A percentile compares a stretch with the other conserved stretches of the same genome.
Evolutionary conservation across 164 flowering plant species (phyloP).

Genomic region (Tetracentron sinense): DNA sequence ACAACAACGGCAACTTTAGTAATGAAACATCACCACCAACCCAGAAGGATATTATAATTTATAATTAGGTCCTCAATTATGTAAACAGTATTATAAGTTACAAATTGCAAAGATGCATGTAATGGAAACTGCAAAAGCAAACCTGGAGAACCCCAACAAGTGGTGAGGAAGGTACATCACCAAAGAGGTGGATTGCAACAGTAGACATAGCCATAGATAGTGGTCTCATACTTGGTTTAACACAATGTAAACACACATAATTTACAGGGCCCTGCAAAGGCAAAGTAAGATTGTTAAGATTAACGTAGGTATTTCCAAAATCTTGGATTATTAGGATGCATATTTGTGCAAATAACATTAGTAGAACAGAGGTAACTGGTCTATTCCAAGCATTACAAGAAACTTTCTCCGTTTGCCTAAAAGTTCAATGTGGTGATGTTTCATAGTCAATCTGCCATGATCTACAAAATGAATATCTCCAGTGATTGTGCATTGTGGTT

Average conservation of each 20-base stretch:
- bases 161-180: conserved; percentile 91
- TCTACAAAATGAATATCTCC: no score
- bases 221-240: conserved; percentile 73
- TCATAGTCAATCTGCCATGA: not conserved
- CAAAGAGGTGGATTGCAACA: conserved; percentile 73
- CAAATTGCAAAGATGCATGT: not conserved
- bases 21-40: no score
- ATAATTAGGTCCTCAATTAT: not conserved
- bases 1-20: no score
- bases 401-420: no score
- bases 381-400: not conserved
- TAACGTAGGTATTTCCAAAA: not conserved
- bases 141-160: conserved; percentile 88
- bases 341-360: no score
- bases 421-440: no score
- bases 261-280: conserved; percentile 79
- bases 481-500: no score
- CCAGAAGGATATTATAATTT: not conserved
- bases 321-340: no score
- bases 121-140: conserved; percentile 8
- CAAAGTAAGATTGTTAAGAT: conserved; percentile 5
- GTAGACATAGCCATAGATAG: conserved; percentile 85
- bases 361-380: not conserved
- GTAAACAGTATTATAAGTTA: not conserved
- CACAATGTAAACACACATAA: conserved; percentile 67